Evolutionary conservation across 1,139 yeast genomes (phyloP).

Genomic region (Yamadazyma sp.): DNA sequence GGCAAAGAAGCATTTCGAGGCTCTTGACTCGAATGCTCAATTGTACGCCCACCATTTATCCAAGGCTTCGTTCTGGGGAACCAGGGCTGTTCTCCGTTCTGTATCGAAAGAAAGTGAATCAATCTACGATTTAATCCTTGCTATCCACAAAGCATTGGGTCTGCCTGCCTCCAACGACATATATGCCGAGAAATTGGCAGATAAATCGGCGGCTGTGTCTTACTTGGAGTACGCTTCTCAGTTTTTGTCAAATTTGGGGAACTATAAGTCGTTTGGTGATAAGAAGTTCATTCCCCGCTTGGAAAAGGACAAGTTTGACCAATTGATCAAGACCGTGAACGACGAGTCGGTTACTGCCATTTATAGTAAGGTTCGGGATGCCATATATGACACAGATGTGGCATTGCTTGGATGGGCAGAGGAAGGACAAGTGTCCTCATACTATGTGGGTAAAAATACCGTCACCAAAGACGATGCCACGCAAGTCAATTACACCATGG

Average conservation of each 20-base stretch:
- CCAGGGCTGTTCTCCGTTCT: conserved; percentile 74
- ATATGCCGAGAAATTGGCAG: conserved; percentile 37
- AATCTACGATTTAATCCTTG: conserved; percentile 67
- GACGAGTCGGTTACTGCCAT: conserved; percentile 33
- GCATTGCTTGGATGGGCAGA: conserved; percentile 74
- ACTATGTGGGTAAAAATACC: conserved; percentile 56
- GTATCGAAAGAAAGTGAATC: conserved; percentile 82
- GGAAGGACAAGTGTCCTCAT: conserved; percentile 70
- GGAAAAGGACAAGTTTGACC: conserved; percentile 45
- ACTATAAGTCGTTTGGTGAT: conserved; percentile 88
- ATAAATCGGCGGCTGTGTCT: conserved; percentile 34
- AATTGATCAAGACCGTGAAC: conserved; percentile 43
- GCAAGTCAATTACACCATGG: conserved; percentile 62
- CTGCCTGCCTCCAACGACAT: conserved; percentile 42
- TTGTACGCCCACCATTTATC: conserved; percentile 80
- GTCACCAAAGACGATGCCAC: conserved; percentile 64
- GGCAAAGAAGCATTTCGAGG: conserved; percentile 47
- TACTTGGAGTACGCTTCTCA: conserved; percentile 81
- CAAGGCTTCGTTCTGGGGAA: conserved; percentile 80
- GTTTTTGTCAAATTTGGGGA: conserved; percentile 78
- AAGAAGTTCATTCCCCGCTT: conserved; percentile 76
- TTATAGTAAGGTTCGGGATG: conserved; percentile 45
- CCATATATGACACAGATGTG: conserved; percentile 51
- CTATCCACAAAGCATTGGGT: conserved; percentile 51
- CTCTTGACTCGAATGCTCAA: conserved; percentile 38